Evolutionary conservation across 352 stramenopile genomes (phyloP), one percentile per base, ranked within the genome.

Genomic region (Globisporangium camurandrum): DNA sequence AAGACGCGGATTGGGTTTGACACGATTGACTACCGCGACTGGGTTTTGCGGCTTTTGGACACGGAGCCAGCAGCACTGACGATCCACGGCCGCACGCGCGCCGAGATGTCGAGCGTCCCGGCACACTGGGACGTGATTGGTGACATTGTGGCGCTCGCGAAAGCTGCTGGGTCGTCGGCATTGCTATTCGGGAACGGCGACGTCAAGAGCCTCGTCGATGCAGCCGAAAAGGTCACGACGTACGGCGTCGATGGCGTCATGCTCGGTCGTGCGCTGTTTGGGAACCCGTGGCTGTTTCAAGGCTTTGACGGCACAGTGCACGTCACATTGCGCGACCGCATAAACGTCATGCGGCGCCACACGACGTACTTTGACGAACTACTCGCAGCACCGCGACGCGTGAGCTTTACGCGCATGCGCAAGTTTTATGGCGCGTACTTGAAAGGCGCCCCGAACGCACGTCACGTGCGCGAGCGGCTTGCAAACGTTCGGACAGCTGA

Each of bases 1-100:
- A 92, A 92, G 59, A 92, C 81, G 7, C 81, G 81, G 27, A 84
- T 92, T 31, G 81, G 81, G 10, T 88, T 90, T 57, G 57, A 84
- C 56, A 36, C 68, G 27, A 88, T 92, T 51, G 78, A 86, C 40
- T 90, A 88, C 62, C 61, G 71, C 23, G 76, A 90, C 66, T 93
- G 81, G 81, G 62, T 93, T 37, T 45, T 80, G 41, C 59, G 69
- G 36, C 56, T 92, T n/a, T 40, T 92, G 10, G 69, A 62, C n/a
- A 84, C 68, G 0, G 74, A 87, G 26, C 69, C 72, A 4, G 78
- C 86, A 37, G 81, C 84, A 33, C 61, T 93, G 22, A 93, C 78
- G 37, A 70, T 93, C 45, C 81, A 90, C 54, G 81, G 78, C 11
- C 66, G 81, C 22, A 93, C 76, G 4, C 74, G 78, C 12, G 72